Percentiles rank a stretch among this genome's conserved stretches.
phyloP scores from a whole-genome alignment of 2,329 filamentous ascomycete genomes.

The Zymoseptoria tritici region DNA sequence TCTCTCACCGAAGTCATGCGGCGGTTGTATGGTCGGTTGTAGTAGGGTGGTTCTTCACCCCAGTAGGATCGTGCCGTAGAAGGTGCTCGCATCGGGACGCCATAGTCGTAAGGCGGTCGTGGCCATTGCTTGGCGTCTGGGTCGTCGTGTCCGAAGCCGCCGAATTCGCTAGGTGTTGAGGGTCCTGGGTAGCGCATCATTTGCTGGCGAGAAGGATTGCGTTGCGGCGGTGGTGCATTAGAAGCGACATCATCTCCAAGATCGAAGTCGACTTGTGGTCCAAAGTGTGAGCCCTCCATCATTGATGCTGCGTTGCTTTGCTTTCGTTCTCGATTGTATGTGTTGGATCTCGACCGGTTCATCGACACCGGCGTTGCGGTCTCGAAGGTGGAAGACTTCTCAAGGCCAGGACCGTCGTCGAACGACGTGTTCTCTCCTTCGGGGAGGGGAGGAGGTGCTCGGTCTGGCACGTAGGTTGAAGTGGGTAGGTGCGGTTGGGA shows the following conservation, averaged over 20 bases:
- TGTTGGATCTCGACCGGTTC: background rate
- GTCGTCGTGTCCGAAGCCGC: slow-evolving; percentile 20
- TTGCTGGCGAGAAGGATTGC: slow-evolving; percentile 20
- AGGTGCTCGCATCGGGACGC: slow-evolving; percentile 9
- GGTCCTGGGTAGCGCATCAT: slow-evolving; percentile 19
- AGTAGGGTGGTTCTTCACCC: slow-evolving; percentile 20
- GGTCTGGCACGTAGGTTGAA: background rate
- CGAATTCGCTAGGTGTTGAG: slow-evolving; percentile 16
- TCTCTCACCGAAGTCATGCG: slow-evolving; percentile 15
- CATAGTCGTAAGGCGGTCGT: slow-evolving; percentile 21
- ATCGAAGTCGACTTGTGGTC: slow-evolving; percentile 17
- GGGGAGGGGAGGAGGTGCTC: background rate
- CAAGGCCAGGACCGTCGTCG: slow-evolving; percentile 4
- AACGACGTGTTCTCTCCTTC: slow-evolving; percentile 4
- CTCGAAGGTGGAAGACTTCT: slow-evolving; percentile 1
- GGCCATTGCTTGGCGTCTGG: slow-evolving; percentile 15
- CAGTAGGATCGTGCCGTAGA: slow-evolving; percentile 14
- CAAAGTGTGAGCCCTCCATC: slow-evolving; percentile 9
- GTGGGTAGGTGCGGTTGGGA: slow-evolving; percentile 5
- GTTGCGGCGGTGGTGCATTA: slow-evolving; percentile 7
- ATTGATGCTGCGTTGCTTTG: slow-evolving; percentile 12
- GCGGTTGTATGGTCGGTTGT: slow-evolving; percentile 20
- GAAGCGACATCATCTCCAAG: slow-evolving; percentile 12
- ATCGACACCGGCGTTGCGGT: background rate
- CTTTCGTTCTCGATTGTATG: slow-evolving; percentile 9